Base-by-base conservation (phyloP, 1,139 yeast genomes). In the Pichia sp. region DNA sequence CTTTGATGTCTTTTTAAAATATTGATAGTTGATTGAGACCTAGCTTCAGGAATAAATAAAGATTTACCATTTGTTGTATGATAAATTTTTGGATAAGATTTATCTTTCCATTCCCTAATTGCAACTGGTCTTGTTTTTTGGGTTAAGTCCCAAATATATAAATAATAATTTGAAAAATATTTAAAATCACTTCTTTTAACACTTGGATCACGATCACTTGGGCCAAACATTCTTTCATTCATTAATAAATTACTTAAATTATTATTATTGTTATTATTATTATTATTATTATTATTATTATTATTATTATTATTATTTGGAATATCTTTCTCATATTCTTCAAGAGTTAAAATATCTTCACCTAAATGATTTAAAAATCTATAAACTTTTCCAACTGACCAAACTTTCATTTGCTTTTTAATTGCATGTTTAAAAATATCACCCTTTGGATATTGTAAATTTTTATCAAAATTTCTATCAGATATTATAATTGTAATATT, bases 321-420 rank as follows among this genome's bases (percentile, higher is more conserved):
- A n/a, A n/a, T n/a, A n/a, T n/a, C n/a, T n/a, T n/a, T n/a, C n/a
- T 43, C 34, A n/a, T 39, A 42, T 11, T 42, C 41, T 16, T 46
- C 47, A 12, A 33, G 16, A 24, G 55, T 57, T 10, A 59, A 59
- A 5, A 58, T 50, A 8, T 61, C 56, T 56, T 79, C 79, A 37
- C 92, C 85, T 55, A 90, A 68, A 57, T 87, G 80, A 50, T 76
- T 76, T 60, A 90, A 69, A 59, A 92, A 89, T 41, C 97, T 70
- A 56, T 81, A 75, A 8, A 90, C 87, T 62, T 90, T 90, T 47
- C 87, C 95, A 57, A 78, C 82, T 40, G 83, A 80, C 97, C 97
- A 90, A 20, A 90, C 84, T 61, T 87, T 87, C 61, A 86, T 75
- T 50, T 75, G 76, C 49, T 73, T 73, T 48, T 68, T 69, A 30